These are phyloP conservation scores for Pichia ethanolica DNA, from an alignment of 805 yeast species.

Conservation along the genomic window DNA sequence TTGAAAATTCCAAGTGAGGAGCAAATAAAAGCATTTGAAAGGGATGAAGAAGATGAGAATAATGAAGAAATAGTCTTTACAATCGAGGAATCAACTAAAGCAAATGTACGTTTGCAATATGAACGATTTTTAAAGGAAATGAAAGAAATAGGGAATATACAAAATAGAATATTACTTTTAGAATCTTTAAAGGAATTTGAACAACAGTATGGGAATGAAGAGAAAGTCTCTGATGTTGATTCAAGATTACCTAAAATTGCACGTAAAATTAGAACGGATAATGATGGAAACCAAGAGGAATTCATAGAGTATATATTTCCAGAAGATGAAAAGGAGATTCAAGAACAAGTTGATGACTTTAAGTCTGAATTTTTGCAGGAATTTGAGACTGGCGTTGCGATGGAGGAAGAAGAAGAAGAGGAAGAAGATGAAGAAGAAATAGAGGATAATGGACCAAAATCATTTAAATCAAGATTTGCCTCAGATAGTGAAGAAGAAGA, in stretches of 20 bases:
- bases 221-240: conserved; percentile 29
- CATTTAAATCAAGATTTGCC: conserved; percentile 9
- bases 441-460: background rate
- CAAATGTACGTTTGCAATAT: conserved; percentile 49
- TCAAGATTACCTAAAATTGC: conserved; percentile 48
- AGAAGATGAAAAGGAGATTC: conserved; percentile 38
- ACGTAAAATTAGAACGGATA: conserved; percentile 33
- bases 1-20: conserved; percentile 50
- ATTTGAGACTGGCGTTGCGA: conserved; percentile 5
- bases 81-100: conserved; percentile 30
- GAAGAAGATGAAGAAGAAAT: conserved; percentile 1
- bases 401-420: background rate
- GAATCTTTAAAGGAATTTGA: conserved; percentile 66
- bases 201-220: conserved; percentile 45
- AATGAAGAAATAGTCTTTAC: conserved; percentile 33
- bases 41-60: background rate
- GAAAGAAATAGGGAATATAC: conserved; percentile 30
- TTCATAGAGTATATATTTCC: conserved; percentile 59
- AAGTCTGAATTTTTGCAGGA: conserved; percentile 5
- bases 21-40: conserved; percentile 35
- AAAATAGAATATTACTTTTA: conserved; percentile 44
- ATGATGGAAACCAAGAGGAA: conserved; percentile 45
- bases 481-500: conserved; percentile 4
- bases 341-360: conserved; percentile 12
- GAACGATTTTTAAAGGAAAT: conserved; percentile 42